A percentile compares a stretch with the other conserved stretches of the same genome.
phyloP scores from a whole-genome alignment of 2,329 filamentous ascomycete species.

The Aureobasidium sp. region DNA sequence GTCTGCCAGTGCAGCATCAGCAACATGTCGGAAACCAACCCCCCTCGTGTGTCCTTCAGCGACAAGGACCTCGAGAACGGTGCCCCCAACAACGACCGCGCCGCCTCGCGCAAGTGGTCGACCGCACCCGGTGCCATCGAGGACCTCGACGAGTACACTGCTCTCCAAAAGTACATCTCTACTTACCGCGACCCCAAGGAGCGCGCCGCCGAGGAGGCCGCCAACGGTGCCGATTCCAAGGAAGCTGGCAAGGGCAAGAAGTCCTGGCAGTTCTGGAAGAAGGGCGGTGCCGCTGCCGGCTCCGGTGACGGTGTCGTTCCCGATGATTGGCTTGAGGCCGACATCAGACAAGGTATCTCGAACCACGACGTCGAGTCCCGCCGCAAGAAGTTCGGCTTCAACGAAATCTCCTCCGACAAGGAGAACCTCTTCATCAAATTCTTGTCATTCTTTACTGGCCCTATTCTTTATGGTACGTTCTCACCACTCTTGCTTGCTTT shows the following conservation, averaged over 20 bases:
- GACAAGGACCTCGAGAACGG: constrained; percentile 35
- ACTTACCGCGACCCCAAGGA: constrained; percentile 57
- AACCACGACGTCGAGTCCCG: constrained; percentile 54
- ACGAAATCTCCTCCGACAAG: constrained; percentile 67
- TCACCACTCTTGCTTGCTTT: constrained; percentile 10
- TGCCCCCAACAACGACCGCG: constrained; percentile 24
- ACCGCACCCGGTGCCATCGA: constrained; percentile 36
- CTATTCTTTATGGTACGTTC: constrained; percentile 66
- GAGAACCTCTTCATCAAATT: constrained; percentile 70
- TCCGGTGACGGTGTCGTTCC: constrained; percentile 42
- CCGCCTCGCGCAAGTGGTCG: constrained; percentile 33
- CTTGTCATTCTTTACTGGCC: constrained; percentile 67
- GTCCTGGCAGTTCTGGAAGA: constrained; percentile 53
- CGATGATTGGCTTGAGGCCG: constrained; percentile 62
- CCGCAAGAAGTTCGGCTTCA: constrained; percentile 61
- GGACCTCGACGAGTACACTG: constrained; percentile 56
- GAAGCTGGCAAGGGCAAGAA: constrained; percentile 42
- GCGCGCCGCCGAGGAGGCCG: constrained; percentile 37
- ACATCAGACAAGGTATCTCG: constrained; percentile 58
- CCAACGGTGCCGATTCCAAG: constrained; percentile 30
- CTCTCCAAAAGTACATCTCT: constrained; percentile 61
- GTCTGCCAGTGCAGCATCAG: constrained; percentile 17
- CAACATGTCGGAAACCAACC: constrained; percentile 27
- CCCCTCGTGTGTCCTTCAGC: constrained; percentile 33
- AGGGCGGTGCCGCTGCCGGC: constrained; percentile 27